Evolutionary conservation across 1,284 basidiomycete species (phyloP).

Genomic region (Austroboletus rostrupii): DNA sequence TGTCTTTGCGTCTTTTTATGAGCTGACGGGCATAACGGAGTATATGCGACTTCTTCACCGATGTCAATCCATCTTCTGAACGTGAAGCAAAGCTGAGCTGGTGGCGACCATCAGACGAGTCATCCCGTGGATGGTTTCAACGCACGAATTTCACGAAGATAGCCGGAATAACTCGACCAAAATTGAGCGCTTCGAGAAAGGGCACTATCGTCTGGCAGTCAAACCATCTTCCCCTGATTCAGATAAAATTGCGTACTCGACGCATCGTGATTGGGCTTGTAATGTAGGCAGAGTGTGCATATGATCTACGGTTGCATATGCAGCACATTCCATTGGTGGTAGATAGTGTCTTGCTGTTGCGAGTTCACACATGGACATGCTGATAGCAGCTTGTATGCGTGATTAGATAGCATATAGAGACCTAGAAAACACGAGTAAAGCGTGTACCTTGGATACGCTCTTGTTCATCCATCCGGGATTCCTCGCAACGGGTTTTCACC

Average conservation of each 20-base stretch:
- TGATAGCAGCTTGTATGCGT: slow-evolving; percentile 55
- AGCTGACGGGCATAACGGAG: slow-evolving; percentile 11
- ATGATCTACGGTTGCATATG: slow-evolving; percentile 32
- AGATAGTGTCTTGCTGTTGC: slow-evolving; percentile 64
- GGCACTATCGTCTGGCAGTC: slow-evolving; percentile 41
- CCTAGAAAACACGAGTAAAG: background rate
- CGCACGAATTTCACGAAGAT: slow-evolving; percentile 72
- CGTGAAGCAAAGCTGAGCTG: slow-evolving; percentile 70
- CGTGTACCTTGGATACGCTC: slow-evolving; percentile 50
- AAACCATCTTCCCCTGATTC: slow-evolving; percentile 2
- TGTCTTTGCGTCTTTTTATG: slow-evolving; percentile 39
- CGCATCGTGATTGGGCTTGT: slow-evolving; percentile 43
- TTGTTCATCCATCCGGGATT: slow-evolving; percentile 56
- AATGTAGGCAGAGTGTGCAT: slow-evolving; percentile 5
- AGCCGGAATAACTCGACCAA: slow-evolving; percentile 81
- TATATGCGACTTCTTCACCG: slow-evolving; percentile 36
- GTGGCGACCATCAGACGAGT: slow-evolving; percentile 15
- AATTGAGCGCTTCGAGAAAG: slow-evolving; percentile 72
- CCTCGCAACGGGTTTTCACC: slow-evolving; percentile 49
- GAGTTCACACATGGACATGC: slow-evolving; percentile 74
- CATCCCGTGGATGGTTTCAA: slow-evolving; percentile 20
- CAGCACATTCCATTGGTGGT: slow-evolving; percentile 60
- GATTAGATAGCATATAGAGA: slow-evolving; percentile 10
- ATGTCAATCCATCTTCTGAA: slow-evolving; percentile 71
- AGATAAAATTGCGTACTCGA: slow-evolving; percentile 42